A percentile compares a stretch with the other conserved stretches of the same genome.
phyloP scores from a whole-genome alignment of 2,329 filamentous ascomycete genomes.

The Ophiosphaerella narmari region DNA sequence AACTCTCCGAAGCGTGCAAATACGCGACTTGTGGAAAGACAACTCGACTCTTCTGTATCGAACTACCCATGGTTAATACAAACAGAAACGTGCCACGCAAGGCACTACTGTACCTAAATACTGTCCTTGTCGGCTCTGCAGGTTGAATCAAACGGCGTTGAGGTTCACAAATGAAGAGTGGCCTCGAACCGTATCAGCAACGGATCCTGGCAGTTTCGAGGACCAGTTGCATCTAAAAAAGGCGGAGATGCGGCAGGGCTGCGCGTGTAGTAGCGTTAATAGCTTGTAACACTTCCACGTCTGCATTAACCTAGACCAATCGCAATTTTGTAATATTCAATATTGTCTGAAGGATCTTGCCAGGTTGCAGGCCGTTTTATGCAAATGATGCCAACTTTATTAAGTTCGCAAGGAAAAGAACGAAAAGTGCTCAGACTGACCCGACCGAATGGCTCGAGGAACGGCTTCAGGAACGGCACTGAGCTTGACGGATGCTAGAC shows the following conservation, averaged over 20 bases:
- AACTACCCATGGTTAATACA: background rate
- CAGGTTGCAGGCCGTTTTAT: constrained; percentile 19
- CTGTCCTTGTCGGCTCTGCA: background rate
- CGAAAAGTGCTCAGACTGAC: background rate
- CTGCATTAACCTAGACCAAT: constrained; percentile 31
- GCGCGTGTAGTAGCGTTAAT: constrained; percentile 12
- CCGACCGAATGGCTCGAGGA: background rate
- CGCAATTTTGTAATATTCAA: constrained; percentile 23
- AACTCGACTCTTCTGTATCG: constrained; percentile 2
- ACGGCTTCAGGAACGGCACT: background rate
- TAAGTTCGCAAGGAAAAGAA: background rate
- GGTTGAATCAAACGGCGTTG: constrained; percentile 6
- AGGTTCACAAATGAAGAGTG: constrained; percentile 15
- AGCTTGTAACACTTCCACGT: constrained; percentile 4
- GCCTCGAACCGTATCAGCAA: constrained; percentile 23
- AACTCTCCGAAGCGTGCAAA: constrained; percentile 23
- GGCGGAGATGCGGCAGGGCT: background rate
- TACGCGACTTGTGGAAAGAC: constrained; percentile 17
- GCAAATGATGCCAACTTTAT: constrained; percentile 17
- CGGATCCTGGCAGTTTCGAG: constrained; percentile 2
- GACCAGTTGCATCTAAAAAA: constrained; percentile 12
- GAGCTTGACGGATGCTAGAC: background rate
- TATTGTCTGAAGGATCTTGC: constrained; percentile 18
- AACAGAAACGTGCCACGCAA: constrained; percentile 14
- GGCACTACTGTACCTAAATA: background rate